phyloP scores from a whole-genome alignment of 305 asterid genomes.

The Ilex paraguariensis region DNA sequence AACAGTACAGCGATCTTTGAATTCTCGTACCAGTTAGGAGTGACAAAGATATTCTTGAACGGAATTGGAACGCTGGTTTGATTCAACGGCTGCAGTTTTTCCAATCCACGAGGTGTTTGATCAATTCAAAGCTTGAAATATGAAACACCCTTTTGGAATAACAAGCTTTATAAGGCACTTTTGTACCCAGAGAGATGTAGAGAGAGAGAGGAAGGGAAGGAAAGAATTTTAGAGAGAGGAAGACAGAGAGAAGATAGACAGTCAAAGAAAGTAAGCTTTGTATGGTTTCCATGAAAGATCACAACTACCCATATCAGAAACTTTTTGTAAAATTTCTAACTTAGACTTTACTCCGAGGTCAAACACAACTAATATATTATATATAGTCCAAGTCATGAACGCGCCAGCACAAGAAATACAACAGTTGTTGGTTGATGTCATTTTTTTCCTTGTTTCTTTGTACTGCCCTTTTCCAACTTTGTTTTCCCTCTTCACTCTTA shows the following conservation, averaged over 20 bases:
- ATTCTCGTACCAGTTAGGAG: conserved; percentile 19
- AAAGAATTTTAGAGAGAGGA: not conserved
- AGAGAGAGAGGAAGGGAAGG: not conserved
- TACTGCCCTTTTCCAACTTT: too few species aligned
- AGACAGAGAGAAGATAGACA: too few species aligned
- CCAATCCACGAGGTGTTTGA: conserved; percentile 41
- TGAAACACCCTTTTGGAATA: conserved; percentile 6
- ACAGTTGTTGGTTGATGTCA: too few species aligned
- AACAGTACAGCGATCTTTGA: conserved; percentile 19
- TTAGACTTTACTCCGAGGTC: too few species aligned
- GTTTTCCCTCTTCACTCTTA: too few species aligned
- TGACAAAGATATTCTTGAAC: conserved; percentile 27
- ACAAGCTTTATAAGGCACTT: not conserved
- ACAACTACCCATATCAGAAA: not conserved
- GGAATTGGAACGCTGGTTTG: conserved; percentile 39
- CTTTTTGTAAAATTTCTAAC: not conserved
- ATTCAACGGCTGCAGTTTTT: conserved; percentile 31
- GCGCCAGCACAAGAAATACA: too few species aligned
- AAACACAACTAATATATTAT: too few species aligned
- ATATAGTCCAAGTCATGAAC: too few species aligned
- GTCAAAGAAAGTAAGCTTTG: not conserved
- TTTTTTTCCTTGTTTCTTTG: too few species aligned
- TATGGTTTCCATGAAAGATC: not conserved
- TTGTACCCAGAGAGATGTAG: conserved; percentile 1
- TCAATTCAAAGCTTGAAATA: conserved; percentile 42